phyloP scores from a whole-genome alignment of 306 rosid genomes.

The Gastrolobium bilobum region DNA sequence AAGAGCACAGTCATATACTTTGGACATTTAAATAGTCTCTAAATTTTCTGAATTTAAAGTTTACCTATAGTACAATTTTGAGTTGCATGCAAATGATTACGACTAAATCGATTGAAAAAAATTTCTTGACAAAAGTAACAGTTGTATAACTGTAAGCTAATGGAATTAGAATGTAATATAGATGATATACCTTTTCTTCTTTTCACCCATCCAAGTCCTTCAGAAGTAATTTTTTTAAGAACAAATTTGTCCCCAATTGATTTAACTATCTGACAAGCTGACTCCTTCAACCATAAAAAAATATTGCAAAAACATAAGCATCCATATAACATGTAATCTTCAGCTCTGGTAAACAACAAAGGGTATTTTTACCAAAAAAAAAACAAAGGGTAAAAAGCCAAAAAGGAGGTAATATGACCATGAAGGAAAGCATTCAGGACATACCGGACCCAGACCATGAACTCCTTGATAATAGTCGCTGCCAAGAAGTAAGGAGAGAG shows the following conservation, averaged over 20 bases:
- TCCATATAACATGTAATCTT: conserved; percentile 31
- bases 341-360: conserved; percentile 7
- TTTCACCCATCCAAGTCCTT: conserved; percentile 73
- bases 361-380: too few relatives aligned
- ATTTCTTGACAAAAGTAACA: neutral
- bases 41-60: too few relatives aligned
- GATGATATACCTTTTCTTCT: conserved; percentile 55
- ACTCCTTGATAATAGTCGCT: conserved; percentile 82
- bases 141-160: conserved; percentile 11
- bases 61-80: neutral
- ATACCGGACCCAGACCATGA: conserved; percentile 78
- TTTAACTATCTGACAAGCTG: conserved; percentile 79
- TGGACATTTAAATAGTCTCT: too few relatives aligned
- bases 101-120: neutral
- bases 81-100: neutral
- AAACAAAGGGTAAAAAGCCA: neutral
- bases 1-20: too few relatives aligned
- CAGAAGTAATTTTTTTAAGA: conserved; percentile 76
- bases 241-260: conserved; percentile 72
- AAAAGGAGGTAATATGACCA: neutral
- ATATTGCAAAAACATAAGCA: conserved; percentile 37
- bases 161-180: conserved; percentile 18
- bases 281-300: conserved; percentile 61
- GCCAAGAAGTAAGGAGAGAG: conserved; percentile 84
- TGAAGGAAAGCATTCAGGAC: conserved; percentile 47